Evolutionary conservation across 371 early-diverging fungal genomes (phyloP).

Genomic region (Chytridium lagenaria): DNA sequence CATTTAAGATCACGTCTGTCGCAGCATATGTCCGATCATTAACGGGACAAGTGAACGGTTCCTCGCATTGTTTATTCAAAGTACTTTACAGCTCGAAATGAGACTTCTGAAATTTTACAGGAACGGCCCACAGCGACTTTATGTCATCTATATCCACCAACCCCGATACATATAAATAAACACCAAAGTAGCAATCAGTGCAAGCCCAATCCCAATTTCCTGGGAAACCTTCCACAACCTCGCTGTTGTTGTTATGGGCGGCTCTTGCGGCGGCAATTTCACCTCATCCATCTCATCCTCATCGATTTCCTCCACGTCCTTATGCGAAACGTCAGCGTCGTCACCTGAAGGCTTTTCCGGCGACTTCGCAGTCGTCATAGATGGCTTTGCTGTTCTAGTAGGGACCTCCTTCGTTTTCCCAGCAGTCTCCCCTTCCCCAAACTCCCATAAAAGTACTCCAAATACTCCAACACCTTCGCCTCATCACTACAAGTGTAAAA

Average conservation of each 20-base stretch:
- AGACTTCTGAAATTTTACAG: too few species aligned
- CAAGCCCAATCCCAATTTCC: constrained; percentile 18
- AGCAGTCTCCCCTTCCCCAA: background rate
- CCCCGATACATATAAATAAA: background rate
- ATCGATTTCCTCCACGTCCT: background rate
- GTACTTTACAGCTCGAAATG: too few species aligned
- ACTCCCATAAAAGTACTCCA: constrained; percentile 29
- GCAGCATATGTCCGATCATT: too few species aligned
- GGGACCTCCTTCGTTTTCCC: background rate
- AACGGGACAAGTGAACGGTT: too few species aligned
- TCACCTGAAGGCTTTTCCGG: background rate
- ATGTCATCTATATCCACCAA: constrained; percentile 1
- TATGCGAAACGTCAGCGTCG: background rate
- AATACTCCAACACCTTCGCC: constrained; percentile 31
- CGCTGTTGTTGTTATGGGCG: background rate
- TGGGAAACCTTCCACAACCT: background rate
- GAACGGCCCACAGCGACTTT: background rate
- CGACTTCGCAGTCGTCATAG: background rate
- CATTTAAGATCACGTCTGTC: too few species aligned
- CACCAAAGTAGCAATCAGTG: constrained; percentile 6
- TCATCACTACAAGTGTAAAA: constrained; percentile 37
- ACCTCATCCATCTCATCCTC: constrained; percentile 10
- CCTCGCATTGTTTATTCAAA: too few species aligned
- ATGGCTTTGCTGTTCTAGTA: background rate
- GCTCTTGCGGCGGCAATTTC: background rate